A percentile compares a stretch with the other conserved stretches of the same genome.
Evolutionary conservation across 495 filamentous ascomycete genomes (phyloP).

Genomic region (Penicillium odoratum): DNA sequence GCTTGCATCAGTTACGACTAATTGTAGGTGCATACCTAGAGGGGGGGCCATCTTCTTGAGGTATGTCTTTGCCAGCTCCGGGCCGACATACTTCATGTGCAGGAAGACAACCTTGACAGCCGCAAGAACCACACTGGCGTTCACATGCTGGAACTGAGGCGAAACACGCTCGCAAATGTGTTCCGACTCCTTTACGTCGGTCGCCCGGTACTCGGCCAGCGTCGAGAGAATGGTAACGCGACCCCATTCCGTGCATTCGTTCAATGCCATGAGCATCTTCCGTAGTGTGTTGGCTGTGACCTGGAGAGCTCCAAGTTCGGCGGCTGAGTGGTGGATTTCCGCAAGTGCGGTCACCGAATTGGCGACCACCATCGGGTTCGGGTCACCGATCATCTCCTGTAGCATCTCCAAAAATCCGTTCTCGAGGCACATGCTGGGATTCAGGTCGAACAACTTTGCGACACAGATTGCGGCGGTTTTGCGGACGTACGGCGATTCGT

Average conservation of each 20-base stretch:
- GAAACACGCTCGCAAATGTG: constrained; percentile 97
- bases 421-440: constrained; percentile 86
- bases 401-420: constrained; percentile 96
- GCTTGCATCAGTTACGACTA: constrained; percentile 22
- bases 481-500: constrained; percentile 97
- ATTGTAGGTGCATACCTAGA: constrained; percentile 56
- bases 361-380: constrained; percentile 98
- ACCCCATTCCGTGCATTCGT: constrained; percentile 99
- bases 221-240: constrained; percentile 90
- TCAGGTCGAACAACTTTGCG: constrained; percentile 95
- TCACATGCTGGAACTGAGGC: constrained; percentile 98
- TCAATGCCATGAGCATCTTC: constrained; percentile 94
- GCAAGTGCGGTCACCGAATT: constrained; percentile 92
- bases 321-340: constrained; percentile 87
- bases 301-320: constrained; percentile 82
- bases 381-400: constrained; percentile 94
- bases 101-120: constrained; percentile 98
- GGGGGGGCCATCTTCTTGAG: constrained; percentile 98
- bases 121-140: constrained; percentile 92
- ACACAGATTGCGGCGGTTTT: constrained; percentile 98
- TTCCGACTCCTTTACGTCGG: constrained; percentile 92
- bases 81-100: constrained; percentile 84
- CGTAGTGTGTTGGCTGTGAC: constrained; percentile 81
- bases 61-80: constrained; percentile 77
- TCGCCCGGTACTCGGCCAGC: constrained; percentile 80